Base-by-base conservation (phyloP, 208 protist genomes). In the Leishmania martiniquensis region DNA sequence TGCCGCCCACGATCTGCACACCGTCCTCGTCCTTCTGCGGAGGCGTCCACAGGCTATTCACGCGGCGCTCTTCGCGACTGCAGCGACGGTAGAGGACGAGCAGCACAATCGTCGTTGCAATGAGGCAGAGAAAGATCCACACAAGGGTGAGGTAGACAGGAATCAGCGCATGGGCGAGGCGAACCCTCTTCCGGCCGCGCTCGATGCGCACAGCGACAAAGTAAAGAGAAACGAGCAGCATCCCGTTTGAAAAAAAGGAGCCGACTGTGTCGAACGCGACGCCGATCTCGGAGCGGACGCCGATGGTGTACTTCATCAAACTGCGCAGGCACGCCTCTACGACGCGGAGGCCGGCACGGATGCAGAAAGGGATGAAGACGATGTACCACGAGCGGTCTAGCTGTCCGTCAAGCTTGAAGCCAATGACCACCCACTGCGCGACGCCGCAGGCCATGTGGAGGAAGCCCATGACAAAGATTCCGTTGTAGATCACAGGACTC, bases 221-320 rank as follows among this genome's bases (percentile, higher is more conserved):
- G 84, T 96, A 97, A 10, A 97, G 83, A 32, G 91, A 93, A 45
- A 88, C 75, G 47, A 97, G 83, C 45, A 95, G 65, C 45, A 92
- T 85, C 76, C 94, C 91, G 77, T 97, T 96, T 39, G 84, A 81
- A 74, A 96, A 94, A 79, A 97, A 94, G 66, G 94, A 92, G 69
- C 89, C 89, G 22, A 97, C 67, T 20, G 88, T 93, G 82, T 96
- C 92, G 72, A 97, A 97, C 42, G 85, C 86, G 52, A 97, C 84
- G 39, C 85, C 86, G n/a, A 90, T 76, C 42, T 66, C 37, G 13
- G 77, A 85, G 77, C 87, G 88, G 4, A 96, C 87, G 5, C 89
- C 82, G 84, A 96, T 91, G 69, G 87, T 87, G 75, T 89, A 84
- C 78, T 88, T 89, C 87, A 91, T 88, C 80, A 92, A 74, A 66